Base-by-base conservation (phyloP, 148 eudicot species). In the Silene conica region DNA sequence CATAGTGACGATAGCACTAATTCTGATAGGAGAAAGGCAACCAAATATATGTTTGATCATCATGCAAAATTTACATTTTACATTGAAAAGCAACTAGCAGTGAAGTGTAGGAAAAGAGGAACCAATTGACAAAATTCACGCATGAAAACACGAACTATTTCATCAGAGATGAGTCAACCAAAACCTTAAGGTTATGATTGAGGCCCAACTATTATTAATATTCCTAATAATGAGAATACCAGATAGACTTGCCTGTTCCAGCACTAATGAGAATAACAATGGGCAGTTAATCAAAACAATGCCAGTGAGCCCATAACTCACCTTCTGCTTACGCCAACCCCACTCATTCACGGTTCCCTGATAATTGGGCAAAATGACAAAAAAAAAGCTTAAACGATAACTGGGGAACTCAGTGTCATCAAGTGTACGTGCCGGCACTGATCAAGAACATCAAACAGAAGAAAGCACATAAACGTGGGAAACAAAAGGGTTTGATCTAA, bases 251-350 rank as follows among this genome's bases (percentile, higher is more conserved):
- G n/a, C n/a, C n/a, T n/a, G n/a, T n/a, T n/a, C n/a, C n/a, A n/a
- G n/a, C n/a, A n/a, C n/a, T n/a, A n/a, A n/a, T n/a, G n/a, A n/a
- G n/a, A 22, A 50, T 25, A 20, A 31, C 4, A 57, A 63, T 11
- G 5, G 5, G 12, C 19, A 60, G 60, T 45, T 43, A 1, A 34
- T 41, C 21, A 34, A 46, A 21, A 16, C 18, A 23, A 73, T 18
- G 61, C 70, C 18, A 71, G 61, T 41, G 10, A 5, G 73, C 38
- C 57, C 28, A 65, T 48, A 31, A 60, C 6, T 74, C 82, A 94
- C 98, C 98, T 94, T 94, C 77, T 91, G 97, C 86, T 94, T 93
- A 91, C 98, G 91, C 98, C 98, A 93, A 71, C 98, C 98, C 98
- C 98, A 93, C 84, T 91, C 98, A 28, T 94, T 94, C 38, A 77